phyloP scores from a whole-genome alignment of 768 basidiomycete species.

The Rhodotorula toruloides region DNA sequence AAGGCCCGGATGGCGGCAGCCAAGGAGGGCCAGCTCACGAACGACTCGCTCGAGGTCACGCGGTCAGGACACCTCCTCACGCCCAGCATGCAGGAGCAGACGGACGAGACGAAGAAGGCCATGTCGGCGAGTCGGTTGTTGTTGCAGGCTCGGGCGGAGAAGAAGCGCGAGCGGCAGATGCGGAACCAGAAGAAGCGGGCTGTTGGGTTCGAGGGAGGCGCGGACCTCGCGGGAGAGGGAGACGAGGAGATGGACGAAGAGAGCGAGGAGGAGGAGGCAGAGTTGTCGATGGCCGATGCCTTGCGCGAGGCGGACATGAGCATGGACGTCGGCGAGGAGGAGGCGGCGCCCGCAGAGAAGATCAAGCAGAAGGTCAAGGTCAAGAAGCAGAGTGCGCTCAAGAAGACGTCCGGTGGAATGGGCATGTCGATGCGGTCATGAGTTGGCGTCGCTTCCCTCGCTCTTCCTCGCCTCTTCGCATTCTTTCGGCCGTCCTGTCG shows the following conservation, averaged over 20 bases:
- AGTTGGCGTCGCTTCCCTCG: too few relatives aligned
- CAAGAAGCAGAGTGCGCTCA: constrained; percentile 28
- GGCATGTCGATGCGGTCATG: constrained; percentile 29
- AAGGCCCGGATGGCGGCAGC: constrained; percentile 57
- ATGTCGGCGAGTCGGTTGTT: constrained; percentile 37
- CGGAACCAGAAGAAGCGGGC: constrained; percentile 23
- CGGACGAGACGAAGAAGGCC: constrained; percentile 38
- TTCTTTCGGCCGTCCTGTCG: not conserved
- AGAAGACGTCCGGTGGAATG: constrained; percentile 13
- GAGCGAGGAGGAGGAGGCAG: constrained; percentile 30
- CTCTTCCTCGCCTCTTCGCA: not conserved
- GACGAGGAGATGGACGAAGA: constrained; percentile 29
- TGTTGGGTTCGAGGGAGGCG: constrained; percentile 36
- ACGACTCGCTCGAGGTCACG: constrained; percentile 42
- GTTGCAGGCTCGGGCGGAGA: constrained; percentile 35
- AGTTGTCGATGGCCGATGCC: constrained; percentile 28
- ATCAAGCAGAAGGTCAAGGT: constrained; percentile 37
- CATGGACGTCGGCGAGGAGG: constrained; percentile 29
- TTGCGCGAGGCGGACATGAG: constrained; percentile 32
- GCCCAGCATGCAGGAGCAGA: constrained; percentile 29
- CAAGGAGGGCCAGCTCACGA: constrained; percentile 18
- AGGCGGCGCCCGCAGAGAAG: constrained; percentile 17
- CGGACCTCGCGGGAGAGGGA: constrained; percentile 27
- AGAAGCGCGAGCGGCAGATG: constrained; percentile 37
- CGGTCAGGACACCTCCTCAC: constrained; percentile 40